Evolutionary conservation across 2,329 filamentous ascomycete species (phyloP), one percentile per base, ranked within the genome.

Genomic region (Chalaropsis ovoidea): DNA sequence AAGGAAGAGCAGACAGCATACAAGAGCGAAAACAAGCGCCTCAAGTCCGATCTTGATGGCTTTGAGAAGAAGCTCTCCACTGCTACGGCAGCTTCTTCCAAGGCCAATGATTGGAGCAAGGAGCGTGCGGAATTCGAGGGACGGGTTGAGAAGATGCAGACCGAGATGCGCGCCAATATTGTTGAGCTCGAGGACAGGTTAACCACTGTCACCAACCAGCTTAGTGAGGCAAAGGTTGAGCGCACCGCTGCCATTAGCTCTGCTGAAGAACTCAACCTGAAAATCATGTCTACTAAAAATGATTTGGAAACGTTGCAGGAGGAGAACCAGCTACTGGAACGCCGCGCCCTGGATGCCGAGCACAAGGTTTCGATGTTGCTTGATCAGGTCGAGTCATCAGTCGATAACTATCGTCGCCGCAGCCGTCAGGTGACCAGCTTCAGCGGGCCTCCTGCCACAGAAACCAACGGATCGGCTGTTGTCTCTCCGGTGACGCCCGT

Each of bases 1-100:
- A 97, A 97, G 78, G 91, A 96, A 72, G 94, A 99, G 76, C 81
- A 99, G n/a, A 82, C 88, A 65, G 89, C 91, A 67, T 94, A 95
- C 77, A 97, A 97, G 81, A 77, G 85, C 13, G 88, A 94, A 68
- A 96, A 96, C 72, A 79, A 81, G 19, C 88, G 88, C 68, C 80
- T 99, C 49, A 92, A 94, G 75, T 82, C 85, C 60, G 90, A 96
- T 72, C 79, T 96, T n/a, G 82, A 87, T 45, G 80, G 83, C 64
- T 79, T 86, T 64, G 86, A 83, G 74, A 84, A 81, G 70, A 81
- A 75, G 70, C 71, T 77, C 45, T 74, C 78, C 62, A 74, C 72
- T 43, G 67, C 73, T 70, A 56, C 72, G 70, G 65, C 75, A 71
- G 69, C 68, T 54, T 69, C 70, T n/a, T 76, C 78, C 45, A 77